Percentiles rank a stretch among this genome's conserved stretches.
Conservation (phyloP, 2,329 filamentous ascomycete genomes). For the Colletotrichum sp. region DNA sequence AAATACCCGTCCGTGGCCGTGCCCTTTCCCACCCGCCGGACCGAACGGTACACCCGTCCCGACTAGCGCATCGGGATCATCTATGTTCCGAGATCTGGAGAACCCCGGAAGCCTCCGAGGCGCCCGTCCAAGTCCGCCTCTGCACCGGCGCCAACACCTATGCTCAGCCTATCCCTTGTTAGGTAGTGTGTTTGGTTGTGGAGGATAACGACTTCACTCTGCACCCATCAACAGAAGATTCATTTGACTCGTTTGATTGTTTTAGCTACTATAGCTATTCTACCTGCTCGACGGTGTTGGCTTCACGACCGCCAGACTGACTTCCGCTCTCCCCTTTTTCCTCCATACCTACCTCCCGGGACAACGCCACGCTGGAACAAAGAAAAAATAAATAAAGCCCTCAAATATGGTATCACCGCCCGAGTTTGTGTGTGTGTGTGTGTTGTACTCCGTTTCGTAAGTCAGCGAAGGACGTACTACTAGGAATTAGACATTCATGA, state of each 20-base stretch:
- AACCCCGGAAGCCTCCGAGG: background rate
- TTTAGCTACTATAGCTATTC: slow-evolving; percentile 10
- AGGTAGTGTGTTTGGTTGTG: no score
- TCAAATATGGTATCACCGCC: slow-evolving; percentile 23
- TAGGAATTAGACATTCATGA: slow-evolving; percentile 23
- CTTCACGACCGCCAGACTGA: background rate
- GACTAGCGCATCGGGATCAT: slow-evolving; percentile 1
- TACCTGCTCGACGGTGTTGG: background rate
- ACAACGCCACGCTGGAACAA: slow-evolving; percentile 20
- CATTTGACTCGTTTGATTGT: slow-evolving; percentile 15
- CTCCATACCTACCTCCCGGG: background rate
- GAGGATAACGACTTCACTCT: background rate
- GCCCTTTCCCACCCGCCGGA: background rate
- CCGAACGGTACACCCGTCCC: background rate
- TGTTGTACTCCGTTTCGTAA: background rate
- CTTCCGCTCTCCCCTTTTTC: background rate
- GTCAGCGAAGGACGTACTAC: slow-evolving; percentile 6
- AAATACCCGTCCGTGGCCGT: background rate
- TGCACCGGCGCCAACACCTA: background rate
- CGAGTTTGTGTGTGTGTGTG: background rate
- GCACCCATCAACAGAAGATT: background rate
- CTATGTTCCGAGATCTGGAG: background rate
- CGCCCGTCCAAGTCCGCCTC: background rate
- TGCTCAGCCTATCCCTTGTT: background rate
- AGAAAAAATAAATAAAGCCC: slow-evolving; percentile 5